phyloP scores from a whole-genome alignment of 108 stramenopile species.

The Nitzschia putrida region DNA sequence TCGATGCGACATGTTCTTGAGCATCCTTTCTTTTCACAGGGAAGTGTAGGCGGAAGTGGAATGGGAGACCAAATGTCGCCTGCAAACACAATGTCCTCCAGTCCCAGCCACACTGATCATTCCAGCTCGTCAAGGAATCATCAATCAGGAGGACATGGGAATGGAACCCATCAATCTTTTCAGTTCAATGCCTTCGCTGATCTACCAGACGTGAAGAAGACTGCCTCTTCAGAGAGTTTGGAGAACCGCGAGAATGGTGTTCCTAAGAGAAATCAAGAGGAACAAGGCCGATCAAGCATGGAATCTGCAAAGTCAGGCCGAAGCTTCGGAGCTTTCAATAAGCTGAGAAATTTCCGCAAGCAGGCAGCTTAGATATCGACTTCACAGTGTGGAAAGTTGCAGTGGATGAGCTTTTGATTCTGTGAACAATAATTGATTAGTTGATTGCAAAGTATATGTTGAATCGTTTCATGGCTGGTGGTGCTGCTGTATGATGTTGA shows the following conservation, averaged over 20 bases:
- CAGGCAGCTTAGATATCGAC: conserved; percentile 1
- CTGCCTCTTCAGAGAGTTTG: conserved; percentile 11
- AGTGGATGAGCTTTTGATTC: no score
- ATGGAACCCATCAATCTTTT: not conserved
- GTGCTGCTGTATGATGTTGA: no score
- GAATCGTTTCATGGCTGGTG: no score
- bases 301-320: conserved; percentile 6
- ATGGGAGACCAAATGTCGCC: conserved; percentile 2
- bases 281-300: not conserved
- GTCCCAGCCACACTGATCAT: conserved; percentile 1
- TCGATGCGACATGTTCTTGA: conserved; percentile 75
- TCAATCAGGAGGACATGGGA: not conserved
- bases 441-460: no score
- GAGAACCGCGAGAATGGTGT: conserved; percentile 40
- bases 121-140: not conserved
- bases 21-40: conserved; percentile 68
- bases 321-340: conserved; percentile 7
- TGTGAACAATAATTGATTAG: no score
- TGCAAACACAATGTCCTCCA: conserved; percentile 5
- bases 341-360: conserved; percentile 16
- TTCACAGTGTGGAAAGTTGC: no score
- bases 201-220: conserved; percentile 10
- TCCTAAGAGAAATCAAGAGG: not conserved
- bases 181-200: conserved; percentile 21
- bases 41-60: conserved; percentile 9